These are phyloP conservation scores for Aspergillus transmontanensis DNA, from an alignment of 2,329 filamentous ascomycete genomes.

Conservation along the genomic window DNA sequence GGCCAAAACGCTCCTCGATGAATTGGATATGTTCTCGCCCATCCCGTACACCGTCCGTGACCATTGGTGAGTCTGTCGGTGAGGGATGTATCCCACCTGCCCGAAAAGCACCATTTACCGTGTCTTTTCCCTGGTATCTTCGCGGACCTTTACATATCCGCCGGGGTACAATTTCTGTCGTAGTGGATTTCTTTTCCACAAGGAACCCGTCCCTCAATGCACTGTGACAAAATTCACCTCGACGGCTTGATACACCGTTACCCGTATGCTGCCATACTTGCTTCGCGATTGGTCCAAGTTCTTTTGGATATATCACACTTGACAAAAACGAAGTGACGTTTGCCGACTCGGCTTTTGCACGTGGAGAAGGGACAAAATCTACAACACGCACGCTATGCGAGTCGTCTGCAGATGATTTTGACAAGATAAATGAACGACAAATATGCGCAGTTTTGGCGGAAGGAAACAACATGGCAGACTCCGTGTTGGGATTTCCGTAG, in stretches of 20 bases:
- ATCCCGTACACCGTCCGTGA: constrained; percentile 36
- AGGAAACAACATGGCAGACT: constrained; percentile 78
- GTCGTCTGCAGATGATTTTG: constrained; percentile 34
- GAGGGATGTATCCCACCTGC: constrained; percentile 38
- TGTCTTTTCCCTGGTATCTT: constrained; percentile 71
- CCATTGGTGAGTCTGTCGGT: constrained; percentile 35
- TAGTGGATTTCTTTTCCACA: constrained; percentile 48
- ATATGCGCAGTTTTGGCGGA: constrained; percentile 68
- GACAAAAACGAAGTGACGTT: constrained; percentile 64
- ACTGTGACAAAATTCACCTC: constrained; percentile 83
- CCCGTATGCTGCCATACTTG: constrained; percentile 97
- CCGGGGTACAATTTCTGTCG: constrained; percentile 26
- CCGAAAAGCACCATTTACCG: constrained; percentile 47
- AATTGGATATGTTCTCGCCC: constrained; percentile 74
- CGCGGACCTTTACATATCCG: constrained; percentile 69
- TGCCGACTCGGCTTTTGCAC: constrained; percentile 63
- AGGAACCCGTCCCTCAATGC: constrained; percentile 72
- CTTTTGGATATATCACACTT: constrained; percentile 70
- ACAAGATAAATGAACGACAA: constrained; percentile 72
- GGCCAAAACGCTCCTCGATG: constrained; percentile 90
- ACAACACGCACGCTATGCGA: constrained; percentile 57
- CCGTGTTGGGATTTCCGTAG: constrained; percentile 58
- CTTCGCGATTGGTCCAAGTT: constrained; percentile 74
- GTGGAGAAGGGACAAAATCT: constrained; percentile 56
- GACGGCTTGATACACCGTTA: constrained; percentile 86